phyloP scores from a whole-genome alignment of 768 basidiomycete species.

The Psilocybe azurescens region DNA sequence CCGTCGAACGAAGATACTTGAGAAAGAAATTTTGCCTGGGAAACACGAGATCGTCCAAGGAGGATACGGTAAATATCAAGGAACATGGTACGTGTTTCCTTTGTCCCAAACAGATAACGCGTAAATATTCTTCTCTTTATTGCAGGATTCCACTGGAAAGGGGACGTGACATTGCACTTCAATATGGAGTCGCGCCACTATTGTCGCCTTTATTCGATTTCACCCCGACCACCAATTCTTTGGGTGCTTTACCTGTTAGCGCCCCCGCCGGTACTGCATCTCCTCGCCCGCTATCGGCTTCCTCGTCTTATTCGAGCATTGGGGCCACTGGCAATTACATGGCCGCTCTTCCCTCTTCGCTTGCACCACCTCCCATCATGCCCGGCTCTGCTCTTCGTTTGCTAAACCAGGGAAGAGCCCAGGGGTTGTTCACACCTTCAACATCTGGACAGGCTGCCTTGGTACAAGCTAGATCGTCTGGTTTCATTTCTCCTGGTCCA shows the following conservation, averaged over 20 bases:
- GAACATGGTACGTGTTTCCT: slow-evolving; percentile 79
- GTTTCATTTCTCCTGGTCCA: slow-evolving; percentile 59
- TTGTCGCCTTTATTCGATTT: slow-evolving; percentile 94
- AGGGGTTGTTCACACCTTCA: slow-evolving; percentile 86
- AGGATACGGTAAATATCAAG: slow-evolving; percentile 99
- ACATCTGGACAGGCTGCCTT: slow-evolving; percentile 61
- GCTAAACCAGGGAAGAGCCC: slow-evolving; percentile 84
- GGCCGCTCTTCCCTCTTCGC: slow-evolving; percentile 49
- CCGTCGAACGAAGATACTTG: slow-evolving; percentile 91
- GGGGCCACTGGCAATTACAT: slow-evolving; percentile 51
- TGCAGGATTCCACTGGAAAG: slow-evolving; percentile 94
- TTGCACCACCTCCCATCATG: slow-evolving; percentile 86
- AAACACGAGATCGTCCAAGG: slow-evolving; percentile 99
- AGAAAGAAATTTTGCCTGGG: slow-evolving; percentile 95
- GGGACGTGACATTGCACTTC: slow-evolving; percentile 89
- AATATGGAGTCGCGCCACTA: slow-evolving; percentile 89
- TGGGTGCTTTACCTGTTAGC: slow-evolving; percentile 68
- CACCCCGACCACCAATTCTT: slow-evolving; percentile 74
- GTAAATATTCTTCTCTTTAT: slow-evolving; percentile 12
- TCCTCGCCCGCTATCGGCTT: slow-evolving; percentile 69
- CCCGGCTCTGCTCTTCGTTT: slow-evolving; percentile 86
- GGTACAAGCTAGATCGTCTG: slow-evolving; percentile 41
- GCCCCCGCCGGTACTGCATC: slow-evolving; percentile 53
- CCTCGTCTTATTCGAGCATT: slow-evolving; percentile 68
- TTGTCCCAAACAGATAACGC: slow-evolving; percentile 15